Evolutionary conservation across 805 yeast genomes (phyloP).

Genomic region (Candida xiaguanensis): DNA sequence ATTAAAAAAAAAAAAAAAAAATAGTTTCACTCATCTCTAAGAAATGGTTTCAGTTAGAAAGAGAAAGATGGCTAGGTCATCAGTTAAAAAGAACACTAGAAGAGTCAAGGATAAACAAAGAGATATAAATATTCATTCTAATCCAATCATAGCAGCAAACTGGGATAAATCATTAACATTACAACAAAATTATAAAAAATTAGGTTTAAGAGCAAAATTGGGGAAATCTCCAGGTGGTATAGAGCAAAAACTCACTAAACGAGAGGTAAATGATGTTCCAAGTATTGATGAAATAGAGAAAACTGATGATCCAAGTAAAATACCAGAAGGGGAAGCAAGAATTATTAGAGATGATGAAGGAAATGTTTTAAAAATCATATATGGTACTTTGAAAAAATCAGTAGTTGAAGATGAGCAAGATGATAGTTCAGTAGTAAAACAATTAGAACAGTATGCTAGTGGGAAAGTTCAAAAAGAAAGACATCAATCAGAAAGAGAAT

Average conservation of each 20-base stretch:
- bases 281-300: slow-evolving; percentile 36
- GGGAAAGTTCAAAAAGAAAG: slow-evolving; percentile 52
- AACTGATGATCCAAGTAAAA: slow-evolving; percentile 53
- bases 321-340: slow-evolving; percentile 77
- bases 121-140: slow-evolving; percentile 60
- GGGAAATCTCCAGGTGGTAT: slow-evolving; percentile 75
- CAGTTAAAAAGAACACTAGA: slow-evolving; percentile 67
- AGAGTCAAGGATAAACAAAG: slow-evolving; percentile 67
- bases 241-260: slow-evolving; percentile 52
- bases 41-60: slow-evolving; percentile 72
- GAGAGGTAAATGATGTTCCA: slow-evolving; percentile 25
- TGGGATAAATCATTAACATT: slow-evolving; percentile 87
- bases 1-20: no score
- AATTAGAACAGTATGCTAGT: slow-evolving; percentile 56
- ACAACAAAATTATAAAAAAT: slow-evolving; percentile 77
- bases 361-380: slow-evolving; percentile 63
- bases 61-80: slow-evolving; percentile 76
- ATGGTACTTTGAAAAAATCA: slow-evolving; percentile 56
- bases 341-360: slow-evolving; percentile 65
- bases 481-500: slow-evolving; percentile 67
- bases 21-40: not conserved
- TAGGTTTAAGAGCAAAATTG: slow-evolving; percentile 72
- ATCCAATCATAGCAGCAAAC: slow-evolving; percentile 80
- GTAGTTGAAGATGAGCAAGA: slow-evolving; percentile 18
- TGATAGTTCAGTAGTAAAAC: slow-evolving; percentile 59